phyloP scores from a whole-genome alignment of 2,329 filamentous ascomycete genomes.

The Geosmithia morbida region DNA sequence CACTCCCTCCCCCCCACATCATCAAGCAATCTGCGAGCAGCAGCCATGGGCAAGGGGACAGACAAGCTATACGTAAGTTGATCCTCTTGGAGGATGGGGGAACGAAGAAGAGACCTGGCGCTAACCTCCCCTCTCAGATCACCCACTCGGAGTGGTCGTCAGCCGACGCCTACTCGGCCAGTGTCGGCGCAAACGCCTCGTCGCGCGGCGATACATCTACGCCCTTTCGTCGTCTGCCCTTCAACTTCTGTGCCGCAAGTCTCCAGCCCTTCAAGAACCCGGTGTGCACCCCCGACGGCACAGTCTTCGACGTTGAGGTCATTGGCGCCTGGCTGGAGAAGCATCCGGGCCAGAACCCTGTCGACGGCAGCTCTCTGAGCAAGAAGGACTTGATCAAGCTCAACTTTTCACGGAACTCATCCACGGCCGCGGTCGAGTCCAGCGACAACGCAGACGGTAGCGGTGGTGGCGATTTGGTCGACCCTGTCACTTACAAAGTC shows the following conservation, averaged over 20 bases:
- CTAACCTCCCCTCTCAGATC: slow-evolving; percentile 32
- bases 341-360: slow-evolving; percentile 73
- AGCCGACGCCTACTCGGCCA: slow-evolving; percentile 74
- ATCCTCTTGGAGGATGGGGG: no score
- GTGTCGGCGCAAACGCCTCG: slow-evolving; percentile 53
- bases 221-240: slow-evolving; percentile 78
- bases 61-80: slow-evolving; percentile 26
- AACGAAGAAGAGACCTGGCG: neutral
- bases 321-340: slow-evolving; percentile 91
- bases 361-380: slow-evolving; percentile 66
- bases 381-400: slow-evolving; percentile 78
- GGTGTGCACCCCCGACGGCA: slow-evolving; percentile 77
- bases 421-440: slow-evolving; percentile 27
- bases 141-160: slow-evolving; percentile 98
- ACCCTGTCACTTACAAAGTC: slow-evolving; percentile 94
- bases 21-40: slow-evolving; percentile 2
- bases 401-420: slow-evolving; percentile 82
- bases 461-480: slow-evolving; percentile 67
- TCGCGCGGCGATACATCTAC: slow-evolving; percentile 28
- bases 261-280: slow-evolving; percentile 92
- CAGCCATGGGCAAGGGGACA: slow-evolving; percentile 25
- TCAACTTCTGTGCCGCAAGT: slow-evolving; percentile 94
- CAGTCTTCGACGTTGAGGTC: slow-evolving; percentile 89
- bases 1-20: neutral
- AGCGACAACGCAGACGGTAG: slow-evolving; percentile 32